Base-by-base conservation (phyloP, 2,329 filamentous ascomycete genomes). In the Lasiodiplodia hormozganensis region DNA sequence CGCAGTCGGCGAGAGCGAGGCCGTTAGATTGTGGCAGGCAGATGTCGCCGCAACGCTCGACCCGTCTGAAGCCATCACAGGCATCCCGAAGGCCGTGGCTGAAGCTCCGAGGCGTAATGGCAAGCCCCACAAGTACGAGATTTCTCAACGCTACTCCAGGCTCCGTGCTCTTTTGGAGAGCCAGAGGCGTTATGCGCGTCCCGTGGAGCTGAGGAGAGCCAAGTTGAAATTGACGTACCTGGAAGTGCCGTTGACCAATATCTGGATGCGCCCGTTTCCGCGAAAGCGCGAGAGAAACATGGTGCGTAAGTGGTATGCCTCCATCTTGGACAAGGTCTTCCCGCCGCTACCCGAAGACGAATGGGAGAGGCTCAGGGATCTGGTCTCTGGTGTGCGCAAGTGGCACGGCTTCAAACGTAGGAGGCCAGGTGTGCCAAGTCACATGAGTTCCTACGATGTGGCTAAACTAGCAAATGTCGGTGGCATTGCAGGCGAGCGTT, bases 231-330 rank as follows among this genome's bases (percentile, higher is more conserved):
- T 68, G 11, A 57, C 69, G 14, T 57, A 69, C 51, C 23, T 81
- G 16, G 73, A 72, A 12, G 79, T 83, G 23, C 81, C 83, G n/a
- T 76, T 77, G 52, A 76, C 76, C 67, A 86, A 85, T 66, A 73
- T 75, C 21, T 85, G 84, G 83, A 74, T 76, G 62, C 78, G 81
- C 6, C 80, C 82, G 1, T 82, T 85, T 79, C 83, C 84, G 4
- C 72, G 78, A 38, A 78, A 73, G 54, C 76, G 84, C 25, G 79
- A 81, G 10, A 76, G 77, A 51, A 85, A 85, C 67, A 75, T 81
- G 68, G 78, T 80, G 7, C 74, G 76, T 40, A 73, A 78, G 40
- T 84, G 82, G 80, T 84, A 83, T 71, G 81, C 80, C 2, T 72
- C 77, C 10, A 73, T 82, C 2, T 76, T 86, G 70, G 76, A 79